A percentile compares a stretch with the other conserved stretches of the same genome.
Conservation (phyloP, 1,139 yeast genomes). For the Hansenula lynferdii region DNA sequence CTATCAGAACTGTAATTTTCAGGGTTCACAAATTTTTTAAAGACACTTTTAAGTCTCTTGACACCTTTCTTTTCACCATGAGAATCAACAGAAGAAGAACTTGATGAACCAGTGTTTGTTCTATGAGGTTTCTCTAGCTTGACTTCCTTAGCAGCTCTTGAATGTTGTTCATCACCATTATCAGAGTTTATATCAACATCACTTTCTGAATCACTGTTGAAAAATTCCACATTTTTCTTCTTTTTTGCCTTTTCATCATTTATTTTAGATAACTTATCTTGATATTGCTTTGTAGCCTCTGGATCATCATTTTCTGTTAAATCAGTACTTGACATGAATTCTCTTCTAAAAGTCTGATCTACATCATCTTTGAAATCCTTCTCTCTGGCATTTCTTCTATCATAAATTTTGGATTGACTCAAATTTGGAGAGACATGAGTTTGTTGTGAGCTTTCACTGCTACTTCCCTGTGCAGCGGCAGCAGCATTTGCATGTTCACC, state of each 20-base stretch:
- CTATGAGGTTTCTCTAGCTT: slow-evolving; percentile 2
- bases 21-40: slow-evolving; percentile 17
- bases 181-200: slow-evolving; percentile 14
- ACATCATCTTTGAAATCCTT: slow-evolving; percentile 7
- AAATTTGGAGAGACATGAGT: slow-evolving; percentile 1
- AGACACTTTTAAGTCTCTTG: slow-evolving; percentile 21
- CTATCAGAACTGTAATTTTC: slow-evolving; percentile 10
- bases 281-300: slow-evolving; percentile 12
- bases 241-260: slow-evolving; percentile 7
- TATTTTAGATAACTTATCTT: slow-evolving; percentile 13
- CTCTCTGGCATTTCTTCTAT: slow-evolving; percentile 17
- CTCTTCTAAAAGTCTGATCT: slow-evolving; percentile 9
- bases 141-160: slow-evolving; percentile 5
- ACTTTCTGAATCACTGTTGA: slow-evolving; percentile 15
- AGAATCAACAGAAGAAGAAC: background rate
- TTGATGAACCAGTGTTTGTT: background rate
- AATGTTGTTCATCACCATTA: slow-evolving; percentile 3
- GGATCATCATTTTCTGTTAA: slow-evolving; percentile 5
- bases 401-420: slow-evolving; percentile 16
- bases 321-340: slow-evolving; percentile 8
- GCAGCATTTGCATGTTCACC: background rate
- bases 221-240: slow-evolving; percentile 14
- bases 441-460: background rate
- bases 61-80: slow-evolving; percentile 15
- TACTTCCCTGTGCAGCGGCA: background rate